phyloP scores from a whole-genome alignment of 306 rosid species.

The Vachellia pachyceras region DNA sequence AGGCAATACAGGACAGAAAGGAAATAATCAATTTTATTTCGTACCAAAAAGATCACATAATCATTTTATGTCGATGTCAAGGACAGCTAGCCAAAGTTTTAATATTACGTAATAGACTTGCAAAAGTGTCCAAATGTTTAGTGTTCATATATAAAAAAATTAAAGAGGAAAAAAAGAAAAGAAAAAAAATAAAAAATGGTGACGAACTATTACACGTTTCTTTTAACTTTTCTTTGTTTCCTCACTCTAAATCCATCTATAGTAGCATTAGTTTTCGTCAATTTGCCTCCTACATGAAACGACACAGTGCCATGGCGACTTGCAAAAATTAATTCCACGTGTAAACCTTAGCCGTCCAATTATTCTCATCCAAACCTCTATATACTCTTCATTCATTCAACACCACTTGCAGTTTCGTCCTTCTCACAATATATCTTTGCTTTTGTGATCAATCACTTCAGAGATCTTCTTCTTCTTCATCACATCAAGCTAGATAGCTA shows the following conservation, averaged over 20 bases:
- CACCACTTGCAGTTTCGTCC: no score
- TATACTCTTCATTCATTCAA: no score
- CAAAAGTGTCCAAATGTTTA: background rate
- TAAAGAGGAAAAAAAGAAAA: background rate
- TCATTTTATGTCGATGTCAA: background rate
- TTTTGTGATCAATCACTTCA: no score
- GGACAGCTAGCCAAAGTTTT: background rate
- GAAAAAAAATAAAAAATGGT: background rate
- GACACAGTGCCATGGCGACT: background rate
- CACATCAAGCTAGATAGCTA: no score
- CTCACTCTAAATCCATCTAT: background rate
- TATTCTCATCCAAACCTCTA: slow-evolving; percentile 31
- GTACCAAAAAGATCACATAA: no score
- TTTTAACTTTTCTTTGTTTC: background rate
- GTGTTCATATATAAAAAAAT: background rate
- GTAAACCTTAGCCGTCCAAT: slow-evolving; percentile 39
- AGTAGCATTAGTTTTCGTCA: background rate
- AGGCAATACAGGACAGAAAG: no score
- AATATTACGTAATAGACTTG: background rate
- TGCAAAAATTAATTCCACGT: background rate
- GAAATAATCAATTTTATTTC: no score
- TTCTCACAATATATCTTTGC: no score
- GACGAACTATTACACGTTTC: background rate
- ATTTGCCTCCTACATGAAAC: background rate
- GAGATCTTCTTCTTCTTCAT: no score